Evolutionary conservation across 140 eudicot species (phyloP), one percentile per base, ranked within the genome.

Genomic region (Senecio squalidus): DNA sequence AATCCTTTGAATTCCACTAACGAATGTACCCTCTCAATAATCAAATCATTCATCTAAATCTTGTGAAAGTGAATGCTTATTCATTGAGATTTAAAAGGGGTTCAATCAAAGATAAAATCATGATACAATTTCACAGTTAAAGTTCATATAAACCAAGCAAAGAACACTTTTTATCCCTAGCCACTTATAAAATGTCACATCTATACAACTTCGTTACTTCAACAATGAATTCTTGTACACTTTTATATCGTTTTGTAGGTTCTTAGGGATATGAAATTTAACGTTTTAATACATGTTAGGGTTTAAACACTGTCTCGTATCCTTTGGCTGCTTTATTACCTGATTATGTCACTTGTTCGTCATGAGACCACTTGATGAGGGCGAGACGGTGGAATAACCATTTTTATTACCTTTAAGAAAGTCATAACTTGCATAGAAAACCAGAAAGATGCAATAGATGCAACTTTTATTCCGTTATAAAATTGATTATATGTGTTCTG

Each of bases 1-100:
- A 75, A 60, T 15, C 70, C 72, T 62, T 70, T 55, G 76, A 21
- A 62, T 70, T 74, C 81, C 85, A 79, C 85, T 74, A 66, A 55
- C 21, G 60, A 57, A 65, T 79, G 81, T 66, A 60, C 81, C 84
- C 80, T 70, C 49, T 70, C 54, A 55, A 27, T 49, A 40, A 55
- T 66, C 80, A 64, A 8, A 47, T 48, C 67, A 67, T 61, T 53
- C 59, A 44, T n/a, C 55, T 48, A 40, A 60, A 31, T 17, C 10
- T 60, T 58, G 60, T 30, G 23, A 20, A 24, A 33, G 29, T 52
- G 64, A 21, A 38, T 69, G 36, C 28, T 50, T 45, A 30, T 28
- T 40, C 63, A 18, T 55, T 55, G 24, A 55, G 39, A 59, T 64
- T 11, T 36, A 63, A 34, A 46, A 59, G 34, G 50, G 58, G 41